A percentile compares a stretch with the other conserved stretches of the same genome.
phyloP scores from a whole-genome alignment of 2,329 filamentous ascomycete species.

The Colletotrichum neosansevieriae region DNA sequence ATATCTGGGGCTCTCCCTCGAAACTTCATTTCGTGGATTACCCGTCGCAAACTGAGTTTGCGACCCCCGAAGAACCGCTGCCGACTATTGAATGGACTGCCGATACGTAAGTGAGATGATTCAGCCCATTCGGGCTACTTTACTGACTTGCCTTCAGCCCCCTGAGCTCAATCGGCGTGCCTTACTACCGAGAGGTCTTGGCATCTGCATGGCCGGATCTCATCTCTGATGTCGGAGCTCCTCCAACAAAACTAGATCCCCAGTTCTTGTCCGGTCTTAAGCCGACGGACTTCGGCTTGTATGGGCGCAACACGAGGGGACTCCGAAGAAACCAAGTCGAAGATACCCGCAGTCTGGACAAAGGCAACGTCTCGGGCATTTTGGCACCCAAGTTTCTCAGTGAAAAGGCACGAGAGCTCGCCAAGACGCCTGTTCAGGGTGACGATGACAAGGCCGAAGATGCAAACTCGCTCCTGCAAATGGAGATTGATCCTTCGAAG shows the following conservation, averaged over 20 bases:
- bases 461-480: slow-evolving; percentile 73
- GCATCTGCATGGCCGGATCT: slow-evolving; percentile 93
- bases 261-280: slow-evolving; percentile 77
- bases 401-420: slow-evolving; percentile 83
- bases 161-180: slow-evolving; percentile 88
- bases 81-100: slow-evolving; percentile 75
- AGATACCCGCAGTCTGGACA: slow-evolving; percentile 75
- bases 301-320: slow-evolving; percentile 81
- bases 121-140: slow-evolving; percentile 20
- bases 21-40: slow-evolving; percentile 91
- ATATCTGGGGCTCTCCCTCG: slow-evolving; percentile 88
- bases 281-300: slow-evolving; percentile 79
- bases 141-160: slow-evolving; percentile 59
- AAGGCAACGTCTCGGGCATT: slow-evolving; percentile 69
- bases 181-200: slow-evolving; percentile 89
- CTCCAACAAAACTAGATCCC: slow-evolving; percentile 80
- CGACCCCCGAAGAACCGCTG: slow-evolving; percentile 71
- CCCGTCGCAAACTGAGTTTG: slow-evolving; percentile 81
- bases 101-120: slow-evolving; percentile 69
- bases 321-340: slow-evolving; percentile 85
- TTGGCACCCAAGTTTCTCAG: slow-evolving; percentile 92
- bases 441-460: slow-evolving; percentile 63
- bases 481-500: slow-evolving; percentile 79
- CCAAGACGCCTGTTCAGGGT: slow-evolving; percentile 57
- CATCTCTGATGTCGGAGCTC: slow-evolving; percentile 86